Base-by-base conservation (phyloP, 164 flowering plant genomes). In the Berberis vulgaris region DNA sequence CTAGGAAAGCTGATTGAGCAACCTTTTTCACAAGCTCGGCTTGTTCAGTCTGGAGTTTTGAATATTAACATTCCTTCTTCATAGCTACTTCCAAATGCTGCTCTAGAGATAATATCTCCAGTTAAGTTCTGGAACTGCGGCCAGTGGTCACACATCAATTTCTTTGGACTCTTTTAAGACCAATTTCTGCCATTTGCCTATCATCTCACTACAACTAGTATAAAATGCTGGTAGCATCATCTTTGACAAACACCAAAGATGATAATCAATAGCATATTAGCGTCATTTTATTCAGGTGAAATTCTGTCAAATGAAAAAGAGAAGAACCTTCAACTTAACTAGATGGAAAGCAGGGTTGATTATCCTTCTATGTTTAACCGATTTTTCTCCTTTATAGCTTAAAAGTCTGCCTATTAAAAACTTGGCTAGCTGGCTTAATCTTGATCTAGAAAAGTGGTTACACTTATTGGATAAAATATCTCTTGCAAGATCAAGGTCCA, bases 311-410 rank as follows among this genome's bases (percentile, higher is more conserved):
- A 4, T 2, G 2, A 8, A 7, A 47, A 2, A 39, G 39, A 61
- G 5, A 64, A 39, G 6, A 61, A 71, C 78, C 78, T 75, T 71
- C 42, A 75, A 52, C 62, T 75, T 75, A 52, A 72, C 73, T 11
- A 60, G 7, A 26, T 71, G 73, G 54, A 75, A 75, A 7, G 73
- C 78, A 0, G 73, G 78, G 11, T 65, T 75, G 54, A 75, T 53
- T 6, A 70, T 67, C 52, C 72, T 55, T 57, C 75, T 72, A 42
- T 66, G 78, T 52, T 49, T 72, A 43, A 26, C 75, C 78, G 75
- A 75, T 55, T 72, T 38, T 13, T 76, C 73, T 2, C 74, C 74
- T 8, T 72, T 72, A n/a, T 41, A 42, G 57, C 1, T 26, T 5
- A 44, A 6, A 1, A 72, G 41, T 43, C 82, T 77, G 11, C 46